Evolutionary conservation across 1,284 basidiomycete species (phyloP).

Genomic region (Ganoderma lucidum): DNA sequence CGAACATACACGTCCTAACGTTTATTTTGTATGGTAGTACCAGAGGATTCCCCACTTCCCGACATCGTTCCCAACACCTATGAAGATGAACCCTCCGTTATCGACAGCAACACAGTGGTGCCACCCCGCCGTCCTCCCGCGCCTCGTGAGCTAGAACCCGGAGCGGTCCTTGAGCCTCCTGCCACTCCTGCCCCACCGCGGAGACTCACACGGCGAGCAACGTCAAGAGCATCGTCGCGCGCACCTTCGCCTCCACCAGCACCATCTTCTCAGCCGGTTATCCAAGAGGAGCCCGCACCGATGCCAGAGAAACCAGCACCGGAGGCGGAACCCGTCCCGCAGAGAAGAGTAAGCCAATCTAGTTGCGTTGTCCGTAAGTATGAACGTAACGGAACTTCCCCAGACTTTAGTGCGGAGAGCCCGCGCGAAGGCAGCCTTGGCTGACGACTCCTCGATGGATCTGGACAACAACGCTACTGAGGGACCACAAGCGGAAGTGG

Average conservation of each 20-base stretch:
- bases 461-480: conserved; percentile 19
- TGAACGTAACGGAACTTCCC: background rate
- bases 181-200: conserved; percentile 13
- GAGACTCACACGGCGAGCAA: conserved; percentile 29
- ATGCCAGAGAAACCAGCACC: conserved; percentile 4
- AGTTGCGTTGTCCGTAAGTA: no score
- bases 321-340: conserved; percentile 21
- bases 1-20: background rate
- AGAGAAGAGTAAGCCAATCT: conserved; percentile 22
- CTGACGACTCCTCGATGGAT: conserved; percentile 36
- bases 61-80: conserved; percentile 44
- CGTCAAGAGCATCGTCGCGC: conserved; percentile 31
- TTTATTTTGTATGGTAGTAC: background rate
- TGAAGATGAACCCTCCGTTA: conserved; percentile 41
- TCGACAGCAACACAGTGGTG: conserved; percentile 23
- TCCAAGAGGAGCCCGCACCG: conserved; percentile 4
- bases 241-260: conserved; percentile 31
- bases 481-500: conserved; percentile 14
- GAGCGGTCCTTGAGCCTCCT: background rate
- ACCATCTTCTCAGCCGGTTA: background rate
- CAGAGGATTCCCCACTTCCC: conserved; percentile 34
- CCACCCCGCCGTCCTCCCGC: background rate
- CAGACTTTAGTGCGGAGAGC: conserved; percentile 38
- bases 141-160: conserved; percentile 5
- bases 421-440: conserved; percentile 30